These are phyloP conservation scores for Auriscalpium vulgare DNA, from an alignment of 768 basidiomycete genomes.

Conservation along the genomic window DNA sequence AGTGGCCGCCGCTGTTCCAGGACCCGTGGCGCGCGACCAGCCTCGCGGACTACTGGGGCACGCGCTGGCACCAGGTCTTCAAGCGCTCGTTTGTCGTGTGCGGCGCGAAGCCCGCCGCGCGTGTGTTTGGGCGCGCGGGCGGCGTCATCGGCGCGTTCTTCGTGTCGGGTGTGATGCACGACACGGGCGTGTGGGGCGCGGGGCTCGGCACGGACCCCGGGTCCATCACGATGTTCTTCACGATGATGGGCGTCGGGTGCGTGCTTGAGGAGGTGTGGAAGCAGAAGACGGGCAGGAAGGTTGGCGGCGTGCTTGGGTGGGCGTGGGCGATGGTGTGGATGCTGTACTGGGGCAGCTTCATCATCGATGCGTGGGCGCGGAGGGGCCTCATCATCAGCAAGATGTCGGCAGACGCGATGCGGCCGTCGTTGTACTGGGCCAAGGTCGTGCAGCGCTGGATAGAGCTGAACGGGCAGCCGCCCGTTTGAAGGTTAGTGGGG, in stretches of 20 bases:
- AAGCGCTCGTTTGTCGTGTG: constrained; percentile 46
- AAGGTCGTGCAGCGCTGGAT: constrained; percentile 12
- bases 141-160: constrained; percentile 13
- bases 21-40: constrained; percentile 51
- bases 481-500: too few species aligned
- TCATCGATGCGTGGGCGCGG: constrained; percentile 11
- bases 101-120: constrained; percentile 34
- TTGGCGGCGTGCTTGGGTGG: constrained; percentile 9
- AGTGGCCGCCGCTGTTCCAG: constrained; percentile 61
- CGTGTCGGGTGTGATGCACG: constrained; percentile 14
- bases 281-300: constrained; percentile 5
- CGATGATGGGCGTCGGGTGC: constrained; percentile 12
- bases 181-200: constrained; percentile 10
- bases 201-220: constrained; percentile 4
- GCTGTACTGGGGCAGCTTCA: constrained; percentile 8
- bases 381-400: constrained; percentile 11
- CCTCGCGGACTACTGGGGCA: constrained; percentile 54
- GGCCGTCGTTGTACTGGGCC: constrained; percentile 12
- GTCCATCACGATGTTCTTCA: constrained; percentile 11
- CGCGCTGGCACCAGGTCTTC: constrained; percentile 64
- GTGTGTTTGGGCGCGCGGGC: constrained; percentile 4
- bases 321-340: constrained; percentile 10
- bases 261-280: constrained; percentile 7
- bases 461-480: constrained; percentile 8
- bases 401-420: constrained; percentile 3